Conservation (phyloP, 139 green algal species). For the Deuterostichococcus epilithicus region DNA sequence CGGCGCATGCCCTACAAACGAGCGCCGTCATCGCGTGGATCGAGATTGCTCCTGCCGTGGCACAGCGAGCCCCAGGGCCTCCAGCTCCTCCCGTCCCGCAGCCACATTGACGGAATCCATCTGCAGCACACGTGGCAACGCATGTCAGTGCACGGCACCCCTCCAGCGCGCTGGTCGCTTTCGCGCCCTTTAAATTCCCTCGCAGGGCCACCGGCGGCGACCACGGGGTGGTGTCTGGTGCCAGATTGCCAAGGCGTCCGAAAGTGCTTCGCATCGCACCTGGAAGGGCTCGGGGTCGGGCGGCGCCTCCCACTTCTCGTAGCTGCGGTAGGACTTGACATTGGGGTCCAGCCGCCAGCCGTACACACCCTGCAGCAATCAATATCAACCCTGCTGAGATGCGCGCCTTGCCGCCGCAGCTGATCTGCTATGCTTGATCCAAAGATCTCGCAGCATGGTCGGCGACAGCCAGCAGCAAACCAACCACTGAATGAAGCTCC, state of each 20-base stretch:
- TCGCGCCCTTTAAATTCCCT: too few relatives aligned
- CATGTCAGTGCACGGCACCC: too few relatives aligned
- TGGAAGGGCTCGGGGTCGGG: conserved; percentile 49
- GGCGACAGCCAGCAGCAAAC: too few relatives aligned
- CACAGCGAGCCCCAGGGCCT: conserved; percentile 9
- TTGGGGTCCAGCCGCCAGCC: conserved; percentile 55
- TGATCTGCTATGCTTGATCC: too few relatives aligned
- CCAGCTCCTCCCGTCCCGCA: conserved; percentile 25
- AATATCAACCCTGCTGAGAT: too few relatives aligned
- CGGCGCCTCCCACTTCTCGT: conserved; percentile 41
- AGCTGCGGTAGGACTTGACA: conserved; percentile 55
- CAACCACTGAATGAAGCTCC: too few relatives aligned
- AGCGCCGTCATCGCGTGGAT: background rate
- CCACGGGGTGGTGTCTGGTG: too few relatives aligned
- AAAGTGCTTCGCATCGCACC: background rate
- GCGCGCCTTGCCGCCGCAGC: background rate
- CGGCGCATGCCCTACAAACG: too few relatives aligned
- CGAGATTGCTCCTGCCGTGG: background rate
- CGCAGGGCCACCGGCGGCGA: too few relatives aligned
- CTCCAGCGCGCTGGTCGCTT: too few relatives aligned
- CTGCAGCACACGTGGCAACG: background rate
- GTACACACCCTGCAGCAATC: conserved; percentile 39
- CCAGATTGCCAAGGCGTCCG: too few relatives aligned
- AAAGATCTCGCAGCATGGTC: too few relatives aligned
- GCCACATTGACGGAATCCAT: conserved; percentile 11